Evolutionary conservation across 2,329 filamentous ascomycete species (phyloP), one percentile per base, ranked within the genome.

Genomic region (Monilinia polystroma): DNA sequence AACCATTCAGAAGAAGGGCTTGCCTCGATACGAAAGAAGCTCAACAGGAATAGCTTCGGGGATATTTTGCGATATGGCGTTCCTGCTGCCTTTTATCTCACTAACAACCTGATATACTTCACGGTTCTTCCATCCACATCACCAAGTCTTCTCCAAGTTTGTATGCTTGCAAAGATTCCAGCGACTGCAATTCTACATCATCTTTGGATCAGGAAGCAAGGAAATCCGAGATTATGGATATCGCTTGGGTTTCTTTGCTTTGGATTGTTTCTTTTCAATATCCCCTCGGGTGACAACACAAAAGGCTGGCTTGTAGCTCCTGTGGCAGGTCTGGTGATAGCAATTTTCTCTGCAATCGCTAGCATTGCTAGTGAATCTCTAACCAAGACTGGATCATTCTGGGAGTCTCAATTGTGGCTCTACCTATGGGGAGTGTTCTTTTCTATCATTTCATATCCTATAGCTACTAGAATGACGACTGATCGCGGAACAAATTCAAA

Each of bases 31-130:
- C 65, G 29, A 16, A 56, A 54, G 14, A 29, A 51, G 14, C 59
- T 32, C 12, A 62, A 55, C 35, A 57, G 29, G 41, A 70, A 52
- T 11, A 60, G 68, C 8, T 63, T 65, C 14, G 68, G 47, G 26
- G 63, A 43, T 20, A 67, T 69, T n/a, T 7, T 70, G 5, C 68
- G 52, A 64, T 73, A 69, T 58, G 70, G 70, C 4, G 20, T 71
- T 45, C 71, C 70, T 18, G 71, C 71, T 2, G 70, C 67, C 0
- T 63, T 73, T 5, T 72, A 71, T 56, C 66, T 73, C 11, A 55
- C 60, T 0, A 72, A 73, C 49, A 73, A 71, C 47, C 47, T 73
- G 2, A 73, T 73, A 20, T 72, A 72, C 51, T 73, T 68, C n/a
- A 72, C 68, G 1, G 68, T 71, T 2, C 59, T 73, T 0, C 71